Evolutionary conservation across 306 rosid species (phyloP), one percentile per base, ranked within the genome.

Genomic region (Ziziphus jujuba): DNA sequence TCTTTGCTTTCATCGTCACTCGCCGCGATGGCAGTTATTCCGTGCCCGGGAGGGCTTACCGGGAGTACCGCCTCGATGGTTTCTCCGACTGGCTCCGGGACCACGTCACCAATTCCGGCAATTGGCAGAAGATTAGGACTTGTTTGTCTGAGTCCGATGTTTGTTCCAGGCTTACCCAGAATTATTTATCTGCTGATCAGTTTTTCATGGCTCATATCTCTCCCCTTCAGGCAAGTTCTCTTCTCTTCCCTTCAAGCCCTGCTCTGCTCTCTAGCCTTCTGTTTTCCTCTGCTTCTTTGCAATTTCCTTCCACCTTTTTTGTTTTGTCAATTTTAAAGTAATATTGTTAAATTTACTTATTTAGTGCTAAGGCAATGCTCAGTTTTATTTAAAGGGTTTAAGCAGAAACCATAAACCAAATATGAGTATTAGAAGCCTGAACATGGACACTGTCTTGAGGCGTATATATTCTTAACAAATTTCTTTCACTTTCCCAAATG

Each of bases 131-230:
- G 65, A 85, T 93, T 25, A 79, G 69, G 55, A 14, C 87, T 16
- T 93, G 98, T 65, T 83, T 93, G 86, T 85, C 95, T 59, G 90
- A 66, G 9, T 93, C 97, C 45, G 71, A 84, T 67, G 74, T 81
- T 7, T 93, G 98, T 59, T 9, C 57, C 9, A 69, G 72, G 47
- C 87, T 93, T 25, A 65, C 71, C 3, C 81, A 74, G 69, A 60
- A 84, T 63, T 90, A 82, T 49, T 22, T 82, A 65, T 54, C 87
- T 1, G 75, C 90, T 5, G 84, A 90, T 47, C 95, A 88, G 51
- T 93, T 90, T 61, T 83, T 84, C 76, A 44, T 22, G 31, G 88
- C 96, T 65, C 87, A 65, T 16, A 75, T 90, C 66, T 81, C 97
- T 48, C 97, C 98, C 28, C 85, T 88, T 23, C 93, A 93, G 96